A percentile compares a stretch with the other conserved stretches of the same genome.
phyloP scores from a whole-genome alignment of 1,284 basidiomycete genomes.

The Pyrrhoderma noxium region DNA sequence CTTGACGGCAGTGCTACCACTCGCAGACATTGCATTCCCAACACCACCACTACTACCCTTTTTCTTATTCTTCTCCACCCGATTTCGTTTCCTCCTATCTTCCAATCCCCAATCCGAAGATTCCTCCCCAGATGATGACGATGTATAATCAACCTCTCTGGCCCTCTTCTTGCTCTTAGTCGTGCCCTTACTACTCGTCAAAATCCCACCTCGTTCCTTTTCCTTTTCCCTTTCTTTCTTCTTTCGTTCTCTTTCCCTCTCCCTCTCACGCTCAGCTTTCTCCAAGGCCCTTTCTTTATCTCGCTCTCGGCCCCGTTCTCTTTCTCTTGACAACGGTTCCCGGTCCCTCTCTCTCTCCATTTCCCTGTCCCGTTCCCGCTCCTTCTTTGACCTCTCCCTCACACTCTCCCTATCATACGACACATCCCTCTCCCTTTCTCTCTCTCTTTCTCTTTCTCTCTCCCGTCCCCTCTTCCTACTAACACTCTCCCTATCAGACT shows the following conservation, averaged over 20 bases:
- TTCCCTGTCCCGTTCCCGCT: constrained; percentile 22
- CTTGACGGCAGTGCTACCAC: background rate
- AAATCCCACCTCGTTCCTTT: background rate
- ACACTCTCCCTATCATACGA: constrained; percentile 16
- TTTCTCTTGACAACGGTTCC: constrained; percentile 15
- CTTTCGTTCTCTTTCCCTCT: constrained; percentile 3
- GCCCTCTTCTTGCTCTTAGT: too few species aligned
- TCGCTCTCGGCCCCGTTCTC: constrained; percentile 32
- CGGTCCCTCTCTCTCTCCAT: constrained; percentile 19
- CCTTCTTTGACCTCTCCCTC: constrained; percentile 17
- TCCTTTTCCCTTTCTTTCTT: constrained; percentile 5
- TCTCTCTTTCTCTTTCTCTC: constrained; percentile 13
- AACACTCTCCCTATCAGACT: constrained; percentile 33
- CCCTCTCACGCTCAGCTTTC: constrained; percentile 21
- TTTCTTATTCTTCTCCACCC: too few species aligned
- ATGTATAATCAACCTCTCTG: too few species aligned
- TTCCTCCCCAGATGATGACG: constrained; percentile 8
- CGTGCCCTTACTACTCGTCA: too few species aligned
- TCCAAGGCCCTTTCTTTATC: constrained; percentile 21
- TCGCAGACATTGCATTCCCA: constrained; percentile 1
- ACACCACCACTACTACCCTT: too few species aligned
- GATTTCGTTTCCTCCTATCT: constrained; percentile 3
- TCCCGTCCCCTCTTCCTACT: constrained; percentile 13
- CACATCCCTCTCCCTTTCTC: background rate
- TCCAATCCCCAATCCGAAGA: constrained; percentile 17